phyloP scores from a whole-genome alignment of 225 moss, liverwort and hornwort genomes.

The Asterella californica region DNA sequence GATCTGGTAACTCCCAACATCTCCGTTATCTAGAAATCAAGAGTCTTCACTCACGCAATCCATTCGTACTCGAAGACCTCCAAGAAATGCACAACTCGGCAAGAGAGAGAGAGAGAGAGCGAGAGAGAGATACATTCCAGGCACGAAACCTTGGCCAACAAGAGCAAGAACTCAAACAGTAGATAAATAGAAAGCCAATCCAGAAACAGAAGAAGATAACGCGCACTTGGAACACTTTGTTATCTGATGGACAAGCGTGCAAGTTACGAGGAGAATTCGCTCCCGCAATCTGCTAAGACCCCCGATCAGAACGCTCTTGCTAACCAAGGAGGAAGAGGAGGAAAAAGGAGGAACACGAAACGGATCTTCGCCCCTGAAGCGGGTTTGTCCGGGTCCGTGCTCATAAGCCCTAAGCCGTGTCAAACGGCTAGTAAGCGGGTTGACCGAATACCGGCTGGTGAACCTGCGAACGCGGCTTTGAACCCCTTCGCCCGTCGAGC shows the following conservation, averaged over 20 bases:
- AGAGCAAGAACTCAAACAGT: neutral
- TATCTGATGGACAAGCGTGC: no score
- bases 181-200: neutral
- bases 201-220: neutral
- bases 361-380: neutral
- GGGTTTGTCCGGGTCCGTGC: neutral
- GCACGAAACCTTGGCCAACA: no score
- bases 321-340: neutral
- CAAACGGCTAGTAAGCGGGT: constrained; percentile 20
- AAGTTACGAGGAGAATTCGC: neutral
- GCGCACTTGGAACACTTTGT: neutral
- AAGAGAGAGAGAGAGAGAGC: neutral
- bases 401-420: constrained; percentile 14
- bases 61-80: neutral
- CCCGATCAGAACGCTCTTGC: neutral
- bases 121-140: no score
- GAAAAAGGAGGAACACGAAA: neutral
- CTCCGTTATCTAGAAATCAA: neutral
- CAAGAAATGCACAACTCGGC: neutral
- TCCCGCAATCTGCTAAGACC: neutral
- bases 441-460: constrained; percentile 1
- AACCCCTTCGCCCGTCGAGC: no score
- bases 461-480: neutral
- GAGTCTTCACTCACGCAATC: neutral
- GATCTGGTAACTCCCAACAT: neutral